phyloP scores from a whole-genome alignment of 306 rosid species.

The Dalbergia cochinchinensis region DNA sequence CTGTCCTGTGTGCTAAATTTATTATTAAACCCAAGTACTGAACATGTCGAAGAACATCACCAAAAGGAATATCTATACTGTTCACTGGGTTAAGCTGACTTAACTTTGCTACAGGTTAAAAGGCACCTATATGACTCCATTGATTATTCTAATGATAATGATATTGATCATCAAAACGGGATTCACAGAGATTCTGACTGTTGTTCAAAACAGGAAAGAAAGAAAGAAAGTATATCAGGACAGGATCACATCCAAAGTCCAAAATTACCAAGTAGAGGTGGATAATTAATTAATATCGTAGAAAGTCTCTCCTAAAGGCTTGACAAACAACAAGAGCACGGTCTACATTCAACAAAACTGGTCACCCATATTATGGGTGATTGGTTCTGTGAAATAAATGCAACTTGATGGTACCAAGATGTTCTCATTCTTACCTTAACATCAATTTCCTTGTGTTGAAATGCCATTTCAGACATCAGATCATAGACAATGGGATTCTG shows the following conservation, averaged over 20 bases:
- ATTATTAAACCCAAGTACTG: not conserved
- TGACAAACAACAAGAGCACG: slow-evolving; percentile 25
- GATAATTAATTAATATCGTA: not conserved
- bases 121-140: not conserved
- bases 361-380: slow-evolving; percentile 24
- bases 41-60: not conserved
- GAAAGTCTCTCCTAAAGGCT: slow-evolving; percentile 27
- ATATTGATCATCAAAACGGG: slow-evolving; percentile 14
- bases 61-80: not conserved
- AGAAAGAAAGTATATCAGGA: not conserved
- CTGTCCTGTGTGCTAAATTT: slow-evolving; percentile 11
- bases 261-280: slow-evolving; percentile 24
- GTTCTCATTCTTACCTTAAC: slow-evolving; percentile 64
- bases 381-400: slow-evolving; percentile 23
- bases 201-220: slow-evolving; percentile 11
- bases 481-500: slow-evolving; percentile 91
- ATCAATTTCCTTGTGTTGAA: slow-evolving; percentile 69
- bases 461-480: slow-evolving; percentile 95
- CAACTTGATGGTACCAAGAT: slow-evolving; percentile 29
- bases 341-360: slow-evolving; percentile 18
- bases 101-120: not conserved
- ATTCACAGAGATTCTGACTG: slow-evolving; percentile 18
- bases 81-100: slow-evolving; percentile 26
- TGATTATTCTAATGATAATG: not conserved
- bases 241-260: not conserved